phyloP scores from a whole-genome alignment of 306 rosid genomes.

The Gastrolobium bilobum region DNA sequence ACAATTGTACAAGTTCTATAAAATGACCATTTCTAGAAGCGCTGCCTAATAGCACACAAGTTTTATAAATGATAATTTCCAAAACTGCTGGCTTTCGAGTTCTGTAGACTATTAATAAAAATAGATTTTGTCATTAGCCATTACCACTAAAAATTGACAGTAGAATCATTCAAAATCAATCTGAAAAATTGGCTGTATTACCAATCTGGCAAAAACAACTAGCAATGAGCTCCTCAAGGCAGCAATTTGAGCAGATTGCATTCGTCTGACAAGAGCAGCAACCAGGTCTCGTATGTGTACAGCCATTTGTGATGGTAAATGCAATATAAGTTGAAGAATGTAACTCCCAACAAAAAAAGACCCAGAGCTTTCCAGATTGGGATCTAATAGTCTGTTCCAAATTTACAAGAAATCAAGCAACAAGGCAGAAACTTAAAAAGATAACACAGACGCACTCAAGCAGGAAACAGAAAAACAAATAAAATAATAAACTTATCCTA shows the following conservation, averaged over 20 bases:
- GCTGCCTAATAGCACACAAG: neutral
- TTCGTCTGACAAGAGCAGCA: constrained; percentile 86
- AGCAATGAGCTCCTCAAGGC: constrained; percentile 85
- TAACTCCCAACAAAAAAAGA: constrained; percentile 94
- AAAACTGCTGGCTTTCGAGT: constrained; percentile 10
- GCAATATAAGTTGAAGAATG: constrained; percentile 92
- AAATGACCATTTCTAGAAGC: constrained; percentile 10
- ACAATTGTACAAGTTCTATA: constrained; percentile 3
- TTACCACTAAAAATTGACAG: constrained; percentile 15
- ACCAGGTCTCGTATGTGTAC: constrained; percentile 82
- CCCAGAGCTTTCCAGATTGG: constrained; percentile 90
- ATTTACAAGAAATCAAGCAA: constrained; percentile 50
- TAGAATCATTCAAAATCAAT: constrained; percentile 35
- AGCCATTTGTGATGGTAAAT: constrained; percentile 87
- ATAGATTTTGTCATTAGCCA: constrained; percentile 29
- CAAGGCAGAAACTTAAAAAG: constrained; percentile 39
- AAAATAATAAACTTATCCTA: constrained; percentile 11
- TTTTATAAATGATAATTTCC: constrained; percentile 36
- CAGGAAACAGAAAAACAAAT: constrained; percentile 12
- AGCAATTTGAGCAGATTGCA: constrained; percentile 85
- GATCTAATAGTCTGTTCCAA: constrained; percentile 83
- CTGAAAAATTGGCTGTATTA: constrained; percentile 47
- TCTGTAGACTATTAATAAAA: constrained; percentile 11
- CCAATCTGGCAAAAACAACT: constrained; percentile 91
- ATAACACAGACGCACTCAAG: neutral